These are phyloP conservation scores for Starmera pachycereana DNA, from an alignment of 805 yeast genomes.

Conservation along the genomic window DNA sequence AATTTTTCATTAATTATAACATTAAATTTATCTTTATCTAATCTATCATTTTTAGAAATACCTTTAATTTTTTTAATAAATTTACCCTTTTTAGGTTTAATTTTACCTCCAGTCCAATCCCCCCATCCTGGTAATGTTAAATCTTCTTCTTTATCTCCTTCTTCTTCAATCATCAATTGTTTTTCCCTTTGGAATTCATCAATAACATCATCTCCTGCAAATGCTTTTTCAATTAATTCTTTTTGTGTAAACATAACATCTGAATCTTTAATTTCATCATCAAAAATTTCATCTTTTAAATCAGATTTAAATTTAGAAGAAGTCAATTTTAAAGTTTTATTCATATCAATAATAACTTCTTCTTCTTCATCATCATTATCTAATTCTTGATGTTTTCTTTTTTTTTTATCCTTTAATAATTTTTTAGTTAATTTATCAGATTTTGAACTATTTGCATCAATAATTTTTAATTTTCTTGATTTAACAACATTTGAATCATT, in stretches of 20 bases:
- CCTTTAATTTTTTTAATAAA: slow-evolving; percentile 69
- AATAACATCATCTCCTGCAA: slow-evolving; percentile 95
- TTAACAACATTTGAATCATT: slow-evolving; percentile 24
- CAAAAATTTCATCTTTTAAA: no score
- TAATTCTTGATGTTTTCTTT: slow-evolving; percentile 23
- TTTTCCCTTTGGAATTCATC: slow-evolving; percentile 71
- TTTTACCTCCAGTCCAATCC: slow-evolving; percentile 78
- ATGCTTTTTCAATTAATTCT: slow-evolving; percentile 80
- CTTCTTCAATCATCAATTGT: slow-evolving; percentile 51
- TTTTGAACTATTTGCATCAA: slow-evolving; percentile 41
- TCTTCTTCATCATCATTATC: slow-evolving; percentile 29
- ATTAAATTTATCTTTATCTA: slow-evolving; percentile 63
- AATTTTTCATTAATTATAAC: slow-evolving; percentile 86
- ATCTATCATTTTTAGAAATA: slow-evolving; percentile 59
- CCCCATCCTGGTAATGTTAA: slow-evolving; percentile 96
- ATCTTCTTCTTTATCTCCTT: slow-evolving; percentile 82
- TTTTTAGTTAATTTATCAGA: slow-evolving; percentile 32
- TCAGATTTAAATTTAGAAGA: no score
- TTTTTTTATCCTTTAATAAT: slow-evolving; percentile 13
- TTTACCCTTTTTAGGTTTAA: slow-evolving; percentile 41
- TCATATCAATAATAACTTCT: slow-evolving; percentile 33
- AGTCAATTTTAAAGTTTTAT: slow-evolving; percentile 39
- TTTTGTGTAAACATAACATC: slow-evolving; percentile 61
- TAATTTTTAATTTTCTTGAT: slow-evolving; percentile 35
- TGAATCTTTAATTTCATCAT: slow-evolving; percentile 30